phyloP scores from a whole-genome alignment of 75 land plant species.

The Gnetum montanum region DNA sequence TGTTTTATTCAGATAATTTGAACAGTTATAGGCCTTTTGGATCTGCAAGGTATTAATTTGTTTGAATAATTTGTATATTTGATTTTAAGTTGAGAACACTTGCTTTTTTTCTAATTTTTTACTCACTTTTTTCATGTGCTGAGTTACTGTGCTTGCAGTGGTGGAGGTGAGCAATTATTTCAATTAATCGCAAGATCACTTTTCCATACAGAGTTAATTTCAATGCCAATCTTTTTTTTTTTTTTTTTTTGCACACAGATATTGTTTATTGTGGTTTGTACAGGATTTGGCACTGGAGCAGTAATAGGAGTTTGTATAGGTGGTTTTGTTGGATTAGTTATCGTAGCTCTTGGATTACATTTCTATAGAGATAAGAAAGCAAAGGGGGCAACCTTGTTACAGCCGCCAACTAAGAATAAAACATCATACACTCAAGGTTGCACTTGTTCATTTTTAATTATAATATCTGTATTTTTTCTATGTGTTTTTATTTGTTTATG shows the following conservation, averaged over 20 bases:
- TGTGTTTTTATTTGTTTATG: too few species aligned
- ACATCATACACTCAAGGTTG: neutral
- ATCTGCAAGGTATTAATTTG: too few species aligned
- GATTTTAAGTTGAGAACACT: neutral
- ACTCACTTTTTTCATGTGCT: neutral
- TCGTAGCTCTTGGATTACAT: slow-evolving; percentile 18
- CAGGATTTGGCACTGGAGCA: slow-evolving; percentile 35
- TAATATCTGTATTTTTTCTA: too few species aligned
- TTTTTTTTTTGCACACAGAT: too few species aligned
- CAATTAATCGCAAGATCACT: too few species aligned
- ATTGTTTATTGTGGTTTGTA: too few species aligned
- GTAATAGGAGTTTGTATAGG: slow-evolving; percentile 41
- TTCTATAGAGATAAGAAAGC: slow-evolving; percentile 17
- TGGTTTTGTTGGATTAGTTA: slow-evolving; percentile 12
- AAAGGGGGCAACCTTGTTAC: slow-evolving; percentile 12
- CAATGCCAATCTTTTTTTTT: too few species aligned
- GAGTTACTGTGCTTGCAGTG: slow-evolving; percentile 6
- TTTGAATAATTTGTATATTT: too few species aligned
- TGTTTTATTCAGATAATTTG: too few species aligned
- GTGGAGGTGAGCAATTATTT: slow-evolving; percentile 6
- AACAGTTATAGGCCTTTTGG: too few species aligned
- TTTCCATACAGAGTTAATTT: too few species aligned
- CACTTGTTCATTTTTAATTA: too few species aligned
- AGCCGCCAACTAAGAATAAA: neutral
- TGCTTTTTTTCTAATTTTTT: neutral